These are phyloP conservation scores for Boletus vermiculosoides DNA, from an alignment of 768 basidiomycete species.

Conservation along the genomic window DNA sequence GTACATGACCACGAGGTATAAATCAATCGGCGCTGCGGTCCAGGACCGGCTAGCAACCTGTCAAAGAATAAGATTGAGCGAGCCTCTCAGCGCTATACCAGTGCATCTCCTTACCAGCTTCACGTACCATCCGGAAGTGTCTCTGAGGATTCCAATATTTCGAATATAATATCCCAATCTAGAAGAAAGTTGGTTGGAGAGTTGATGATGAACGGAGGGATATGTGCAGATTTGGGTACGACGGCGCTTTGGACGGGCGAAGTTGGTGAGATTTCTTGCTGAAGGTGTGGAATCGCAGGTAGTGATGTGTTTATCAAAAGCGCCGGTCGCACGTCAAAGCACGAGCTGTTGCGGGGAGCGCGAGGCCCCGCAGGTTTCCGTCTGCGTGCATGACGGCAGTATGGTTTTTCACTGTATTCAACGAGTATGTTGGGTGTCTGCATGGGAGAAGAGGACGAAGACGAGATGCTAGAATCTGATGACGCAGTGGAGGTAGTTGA, in stretches of 20 bases:
- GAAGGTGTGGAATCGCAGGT: constrained; percentile 4
- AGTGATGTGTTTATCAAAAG: constrained; percentile 22
- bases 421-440: background rate
- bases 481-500: constrained; percentile 18
- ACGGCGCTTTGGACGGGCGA: constrained; percentile 1
- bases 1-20: constrained; percentile 6
- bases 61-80: background rate
- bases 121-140: background rate
- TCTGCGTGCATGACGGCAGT: constrained; percentile 8
- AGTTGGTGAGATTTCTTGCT: constrained; percentile 1
- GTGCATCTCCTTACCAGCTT: constrained; percentile 14
- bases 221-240: background rate
- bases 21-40: background rate
- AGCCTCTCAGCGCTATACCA: background rate
- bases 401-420: constrained; percentile 6
- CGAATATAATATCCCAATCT: constrained; percentile 35
- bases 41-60: constrained; percentile 4
- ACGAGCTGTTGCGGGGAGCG: constrained; percentile 12
- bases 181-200: constrained; percentile 23
- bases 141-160: constrained; percentile 22
- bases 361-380: constrained; percentile 31
- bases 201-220: constrained; percentile 1
- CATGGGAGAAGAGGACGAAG: constrained; percentile 14
- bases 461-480: constrained; percentile 10
- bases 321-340: constrained; percentile 6